Conservation (phyloP, 78 protist genomes). For the Carpediemonas membranifera region DNA sequence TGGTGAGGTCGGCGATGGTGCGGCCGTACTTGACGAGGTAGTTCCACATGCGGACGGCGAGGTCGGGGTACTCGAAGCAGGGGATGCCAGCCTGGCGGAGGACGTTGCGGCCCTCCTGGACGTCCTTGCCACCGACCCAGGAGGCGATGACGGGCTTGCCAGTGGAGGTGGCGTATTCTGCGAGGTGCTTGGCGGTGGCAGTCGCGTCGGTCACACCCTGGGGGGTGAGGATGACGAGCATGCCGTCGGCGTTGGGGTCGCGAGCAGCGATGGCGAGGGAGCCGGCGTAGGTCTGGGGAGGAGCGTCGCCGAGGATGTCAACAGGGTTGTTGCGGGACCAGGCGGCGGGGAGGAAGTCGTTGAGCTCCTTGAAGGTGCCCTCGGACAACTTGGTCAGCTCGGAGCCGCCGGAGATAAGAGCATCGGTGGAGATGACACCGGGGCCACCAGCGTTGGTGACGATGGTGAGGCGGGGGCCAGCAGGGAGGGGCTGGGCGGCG, state of each 20-base stretch:
- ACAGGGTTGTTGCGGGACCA: slow-evolving; percentile 43
- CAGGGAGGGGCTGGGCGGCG: too few relatives aligned
- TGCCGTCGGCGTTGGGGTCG: slow-evolving; percentile 19
- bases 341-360: slow-evolving; percentile 28
- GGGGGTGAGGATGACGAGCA: slow-evolving; percentile 31
- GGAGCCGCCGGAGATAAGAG: slow-evolving; percentile 15
- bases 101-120: slow-evolving; percentile 9
- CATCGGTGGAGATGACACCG: slow-evolving; percentile 27
- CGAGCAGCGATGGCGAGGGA: slow-evolving; percentile 1
- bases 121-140: slow-evolving; percentile 19
- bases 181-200: slow-evolving; percentile 30
- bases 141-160: slow-evolving; percentile 14
- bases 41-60: slow-evolving; percentile 28
- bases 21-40: not conserved
- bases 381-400: not conserved
- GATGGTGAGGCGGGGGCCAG: slow-evolving; percentile 37
- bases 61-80: slow-evolving; percentile 28
- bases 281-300: not conserved
- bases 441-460: too few relatives aligned
- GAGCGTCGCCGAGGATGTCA: slow-evolving; percentile 32
- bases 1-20: not conserved
- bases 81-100: slow-evolving; percentile 21
- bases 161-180: not conserved
- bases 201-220: slow-evolving; percentile 39
- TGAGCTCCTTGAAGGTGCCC: slow-evolving; percentile 16